phyloP scores from a whole-genome alignment of 2,329 filamentous ascomycete species.

The Phaeosphaeria sp. region DNA sequence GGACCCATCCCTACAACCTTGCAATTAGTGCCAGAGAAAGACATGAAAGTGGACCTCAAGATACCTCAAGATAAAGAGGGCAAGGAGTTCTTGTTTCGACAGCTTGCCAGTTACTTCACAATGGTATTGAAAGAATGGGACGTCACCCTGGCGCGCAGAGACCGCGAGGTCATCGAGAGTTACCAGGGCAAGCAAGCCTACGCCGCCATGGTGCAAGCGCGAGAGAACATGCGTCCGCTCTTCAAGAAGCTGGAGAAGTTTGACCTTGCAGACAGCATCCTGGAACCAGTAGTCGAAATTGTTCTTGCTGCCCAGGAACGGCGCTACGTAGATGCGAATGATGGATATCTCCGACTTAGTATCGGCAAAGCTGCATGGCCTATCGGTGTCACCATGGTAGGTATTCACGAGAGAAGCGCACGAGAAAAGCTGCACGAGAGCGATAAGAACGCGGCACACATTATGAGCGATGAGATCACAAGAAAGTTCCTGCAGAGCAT shows the following conservation, averaged over 20 bases:
- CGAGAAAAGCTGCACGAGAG: conserved; percentile 91
- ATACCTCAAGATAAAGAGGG: conserved; percentile 69
- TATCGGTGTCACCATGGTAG: conserved; percentile 99
- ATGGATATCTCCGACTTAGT: conserved; percentile 89
- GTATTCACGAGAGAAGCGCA: conserved; percentile 96
- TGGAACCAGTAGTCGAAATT: conserved; percentile 88
- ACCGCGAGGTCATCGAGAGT: conserved; percentile 68
- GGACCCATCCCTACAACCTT: conserved; percentile 89
- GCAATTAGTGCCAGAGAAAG: conserved; percentile 77
- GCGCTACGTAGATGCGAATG: conserved; percentile 94
- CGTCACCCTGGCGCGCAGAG: conserved; percentile 69
- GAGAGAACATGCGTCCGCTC: conserved; percentile 85
- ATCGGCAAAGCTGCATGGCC: conserved; percentile 98
- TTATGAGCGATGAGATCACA: conserved; percentile 95
- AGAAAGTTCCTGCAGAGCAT: conserved; percentile 97
- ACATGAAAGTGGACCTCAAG: conserved; percentile 78
- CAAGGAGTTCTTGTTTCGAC: conserved; percentile 77
- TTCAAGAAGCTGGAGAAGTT: conserved; percentile 87
- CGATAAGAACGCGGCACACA: conserved; percentile 81
- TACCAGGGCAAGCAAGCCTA: conserved; percentile 82
- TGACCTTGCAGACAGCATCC: conserved; percentile 77
- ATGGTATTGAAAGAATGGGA: conserved; percentile 94
- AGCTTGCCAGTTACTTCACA: conserved; percentile 93
- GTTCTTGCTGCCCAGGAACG: conserved; percentile 88
- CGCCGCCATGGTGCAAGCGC: conserved; percentile 83